These are phyloP conservation scores for Metschnikowia sp. DNA, from an alignment of 805 yeast genomes.

Conservation along the genomic window DNA sequence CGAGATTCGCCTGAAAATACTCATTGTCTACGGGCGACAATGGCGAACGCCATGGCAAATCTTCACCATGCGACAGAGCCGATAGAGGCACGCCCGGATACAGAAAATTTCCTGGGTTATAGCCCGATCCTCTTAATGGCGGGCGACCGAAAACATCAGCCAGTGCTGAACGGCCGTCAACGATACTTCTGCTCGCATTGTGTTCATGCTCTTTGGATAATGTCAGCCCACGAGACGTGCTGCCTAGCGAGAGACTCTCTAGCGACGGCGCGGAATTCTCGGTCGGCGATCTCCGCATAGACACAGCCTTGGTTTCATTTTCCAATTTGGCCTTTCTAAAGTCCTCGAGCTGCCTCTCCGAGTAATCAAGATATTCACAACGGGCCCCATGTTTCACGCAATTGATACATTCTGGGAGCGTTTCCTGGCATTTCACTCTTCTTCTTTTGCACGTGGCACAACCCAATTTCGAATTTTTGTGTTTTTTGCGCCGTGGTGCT, in stretches of 20 bases:
- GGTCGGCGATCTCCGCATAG: background rate
- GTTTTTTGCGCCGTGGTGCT: conserved; percentile 19
- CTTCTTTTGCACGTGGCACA: conserved; percentile 20
- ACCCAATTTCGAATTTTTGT: conserved; percentile 22
- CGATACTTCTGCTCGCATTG: no score
- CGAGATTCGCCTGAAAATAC: no score
- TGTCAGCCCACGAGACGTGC: no score
- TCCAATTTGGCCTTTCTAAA: conserved; percentile 20
- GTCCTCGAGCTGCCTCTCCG: conserved; percentile 30
- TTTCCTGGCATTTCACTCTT: conserved; percentile 26
- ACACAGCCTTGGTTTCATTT: background rate
- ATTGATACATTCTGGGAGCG: conserved; percentile 37
- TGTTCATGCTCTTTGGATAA: no score
- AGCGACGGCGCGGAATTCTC: background rate
- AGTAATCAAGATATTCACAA: conserved; percentile 38
- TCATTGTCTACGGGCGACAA: no score
- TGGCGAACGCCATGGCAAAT: no score
- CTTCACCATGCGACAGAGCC: no score
- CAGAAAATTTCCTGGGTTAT: no score
- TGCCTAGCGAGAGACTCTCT: conserved; percentile 1
- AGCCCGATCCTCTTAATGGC: no score
- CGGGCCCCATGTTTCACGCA: conserved; percentile 38
- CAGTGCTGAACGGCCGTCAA: no score
- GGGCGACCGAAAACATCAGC: no score
- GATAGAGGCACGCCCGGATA: no score